Conservation (phyloP, 2,329 filamentous ascomycete species). For the Esteya vermicola region DNA sequence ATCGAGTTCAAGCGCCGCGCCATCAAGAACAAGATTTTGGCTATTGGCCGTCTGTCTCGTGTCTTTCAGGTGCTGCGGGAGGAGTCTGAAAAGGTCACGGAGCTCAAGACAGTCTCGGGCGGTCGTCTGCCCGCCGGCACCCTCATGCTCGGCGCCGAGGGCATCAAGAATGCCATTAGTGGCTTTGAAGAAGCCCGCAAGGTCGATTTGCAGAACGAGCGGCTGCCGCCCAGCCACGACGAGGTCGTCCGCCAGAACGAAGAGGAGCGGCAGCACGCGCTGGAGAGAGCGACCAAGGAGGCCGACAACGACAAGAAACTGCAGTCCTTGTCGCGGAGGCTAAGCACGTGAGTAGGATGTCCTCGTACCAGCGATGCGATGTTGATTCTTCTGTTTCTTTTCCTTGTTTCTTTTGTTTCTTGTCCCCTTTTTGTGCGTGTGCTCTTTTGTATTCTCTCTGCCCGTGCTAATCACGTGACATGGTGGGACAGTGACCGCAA, state of each 20-base stretch:
- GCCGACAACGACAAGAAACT: conserved; percentile 86
- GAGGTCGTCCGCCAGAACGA: conserved; percentile 77
- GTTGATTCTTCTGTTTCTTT: background rate
- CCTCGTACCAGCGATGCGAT: background rate
- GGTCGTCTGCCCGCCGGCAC: conserved; percentile 88
- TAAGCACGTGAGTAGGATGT: conserved; percentile 95
- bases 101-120: conserved; percentile 92
- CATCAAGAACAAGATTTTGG: conserved; percentile 99
- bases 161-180: conserved; percentile 95
- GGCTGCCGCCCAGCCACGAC: conserved; percentile 80
- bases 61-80: conserved; percentile 98
- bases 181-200: conserved; percentile 95
- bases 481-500: background rate
- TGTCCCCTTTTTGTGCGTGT: background rate
- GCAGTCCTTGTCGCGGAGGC: conserved; percentile 72
- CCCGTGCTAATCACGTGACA: background rate
- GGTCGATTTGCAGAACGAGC: conserved; percentile 93
- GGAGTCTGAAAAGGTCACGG: conserved; percentile 91
- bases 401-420: background rate
- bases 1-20: conserved; percentile 89
- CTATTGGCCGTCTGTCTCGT: conserved; percentile 87
- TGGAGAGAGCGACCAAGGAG: conserved; percentile 74
- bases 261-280: conserved; percentile 64
- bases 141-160: conserved; percentile 93
- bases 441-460: background rate